Percentiles rank a stretch among this genome's conserved stretches.
Evolutionary conservation across 1,139 yeast genomes (phyloP).

Genomic region (Pichia sp.): DNA sequence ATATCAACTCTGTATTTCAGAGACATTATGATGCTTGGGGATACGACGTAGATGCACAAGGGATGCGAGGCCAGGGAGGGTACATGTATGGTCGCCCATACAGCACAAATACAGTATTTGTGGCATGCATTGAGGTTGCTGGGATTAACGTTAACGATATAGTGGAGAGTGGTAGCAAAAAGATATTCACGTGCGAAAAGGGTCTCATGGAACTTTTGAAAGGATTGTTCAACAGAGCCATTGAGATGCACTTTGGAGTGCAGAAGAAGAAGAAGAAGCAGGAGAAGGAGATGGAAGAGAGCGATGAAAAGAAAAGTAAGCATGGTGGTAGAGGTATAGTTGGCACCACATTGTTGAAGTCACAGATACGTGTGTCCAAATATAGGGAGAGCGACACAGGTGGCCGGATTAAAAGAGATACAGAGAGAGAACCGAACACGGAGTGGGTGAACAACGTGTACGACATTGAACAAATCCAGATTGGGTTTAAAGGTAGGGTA

Average conservation of each 20-base stretch:
- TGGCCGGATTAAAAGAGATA: constrained; percentile 1
- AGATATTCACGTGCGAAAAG: neutral
- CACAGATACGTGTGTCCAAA: constrained; percentile 3
- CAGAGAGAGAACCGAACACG: no score
- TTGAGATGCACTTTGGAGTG: constrained; percentile 25
- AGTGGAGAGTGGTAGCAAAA: no score
- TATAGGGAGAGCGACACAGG: constrained; percentile 1
- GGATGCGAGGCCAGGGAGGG: constrained; percentile 4
- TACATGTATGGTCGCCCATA: constrained; percentile 28
- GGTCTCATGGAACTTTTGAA: neutral
- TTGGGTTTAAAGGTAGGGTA: neutral
- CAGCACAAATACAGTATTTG: constrained; percentile 32
- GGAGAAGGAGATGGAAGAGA: neutral
- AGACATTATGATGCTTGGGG: constrained; percentile 13
- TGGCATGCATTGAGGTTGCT: constrained; percentile 33
- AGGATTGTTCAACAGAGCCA: constrained; percentile 26
- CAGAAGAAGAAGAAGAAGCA: neutral
- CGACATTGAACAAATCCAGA: constrained; percentile 3
- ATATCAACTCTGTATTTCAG: constrained; percentile 24
- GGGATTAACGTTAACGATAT: no score
- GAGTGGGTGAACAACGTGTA: neutral
- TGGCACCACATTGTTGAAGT: constrained; percentile 2
- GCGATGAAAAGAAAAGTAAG: neutral
- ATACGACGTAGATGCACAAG: neutral
- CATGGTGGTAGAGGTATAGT: neutral